Evolutionary conservation across 2,329 filamentous ascomycete genomes (phyloP), one percentile per base, ranked within the genome.

Genomic region (Fusarium sublunatum): DNA sequence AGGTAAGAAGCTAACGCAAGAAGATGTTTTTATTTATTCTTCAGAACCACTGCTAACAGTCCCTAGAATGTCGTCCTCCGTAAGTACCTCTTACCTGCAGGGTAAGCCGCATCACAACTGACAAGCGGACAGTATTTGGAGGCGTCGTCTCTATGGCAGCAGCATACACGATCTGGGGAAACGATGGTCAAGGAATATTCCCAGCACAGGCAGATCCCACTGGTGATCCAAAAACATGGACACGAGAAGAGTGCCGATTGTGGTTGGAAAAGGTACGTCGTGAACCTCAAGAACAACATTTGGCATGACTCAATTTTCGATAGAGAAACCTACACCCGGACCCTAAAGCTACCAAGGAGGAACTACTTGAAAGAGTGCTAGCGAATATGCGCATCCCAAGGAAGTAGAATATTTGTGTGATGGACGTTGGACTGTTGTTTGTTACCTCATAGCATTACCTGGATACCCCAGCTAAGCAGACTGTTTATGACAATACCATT

Each of bases 91-190:
- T 40, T 5, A n/a, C 31, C 59, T 69, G 49, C 46, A 69, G 63
- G 69, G 68, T 70, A 68, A 54, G 36, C 15, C 15, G 25, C 11
- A n/a, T 43, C 22, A 29, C 15, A 54, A 41, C 53, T 65, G 36
- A 69, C 24, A 13, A 1, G 24, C 0, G 6, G 13, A 31, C 22
- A 69, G 67, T 58, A 22, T 67, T 67, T 38, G 56, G 60, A 38
- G 64, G 56, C 26, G 50, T 59, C 29, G 65, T 68, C 22, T 58
- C 50, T 10, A 53, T 53, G 50, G 50, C 55, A 70, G 69, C 78
- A 88, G 91, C 88, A 15, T 97, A 97, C 73, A 88, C 90, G 5
- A 94, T 97, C 69, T 96, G 91, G 88, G 92, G 92, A 53, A 84
- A 58, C 6, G 61, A 65, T 43, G 60, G 60, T 5, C 49, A 86